Conservation (phyloP, 1,284 basidiomycete genomes). For the Testicularia cyperi region DNA sequence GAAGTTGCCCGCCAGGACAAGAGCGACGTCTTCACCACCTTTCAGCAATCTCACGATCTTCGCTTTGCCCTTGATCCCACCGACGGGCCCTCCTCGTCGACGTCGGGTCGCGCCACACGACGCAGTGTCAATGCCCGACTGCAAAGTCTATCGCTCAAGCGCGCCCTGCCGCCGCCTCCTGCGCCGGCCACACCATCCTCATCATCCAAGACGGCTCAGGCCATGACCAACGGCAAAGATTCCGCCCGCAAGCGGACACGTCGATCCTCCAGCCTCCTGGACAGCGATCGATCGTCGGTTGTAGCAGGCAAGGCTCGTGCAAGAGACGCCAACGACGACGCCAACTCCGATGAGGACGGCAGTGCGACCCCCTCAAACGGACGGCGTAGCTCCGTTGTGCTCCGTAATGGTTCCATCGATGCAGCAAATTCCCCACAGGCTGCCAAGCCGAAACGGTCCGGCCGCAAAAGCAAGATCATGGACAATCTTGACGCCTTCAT, state of each 20-base stretch:
- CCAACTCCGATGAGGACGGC: conserved; percentile 1
- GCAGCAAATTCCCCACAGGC: no score
- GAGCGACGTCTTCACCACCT: conserved; percentile 44
- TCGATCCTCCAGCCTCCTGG: conserved; percentile 16
- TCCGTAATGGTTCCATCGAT: no score
- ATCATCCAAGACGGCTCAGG: conserved; percentile 1
- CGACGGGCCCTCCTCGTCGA: conserved; percentile 6
- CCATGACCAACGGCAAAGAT: background rate
- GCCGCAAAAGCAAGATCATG: conserved; percentile 25
- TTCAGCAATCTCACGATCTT: conserved; percentile 38
- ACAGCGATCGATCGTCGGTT: no score
- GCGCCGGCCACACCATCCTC: no score
- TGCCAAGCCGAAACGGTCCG: conserved; percentile 3
- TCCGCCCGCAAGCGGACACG: background rate
- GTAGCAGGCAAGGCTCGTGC: background rate
- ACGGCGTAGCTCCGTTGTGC: no score
- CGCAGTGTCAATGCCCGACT: conserved; percentile 32
- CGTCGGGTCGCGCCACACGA: conserved; percentile 32
- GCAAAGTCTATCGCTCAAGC: conserved; percentile 32
- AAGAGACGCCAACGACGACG: conserved; percentile 9
- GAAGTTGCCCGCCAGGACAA: conserved; percentile 33
- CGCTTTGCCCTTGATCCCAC: conserved; percentile 21
- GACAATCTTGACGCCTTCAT: conserved; percentile 28
- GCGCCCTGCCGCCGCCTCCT: conserved; percentile 13
- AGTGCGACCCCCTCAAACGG: no score